These are phyloP conservation scores for Claviceps sorghi DNA, from an alignment of 2,329 filamentous ascomycete genomes.

Conservation along the genomic window DNA sequence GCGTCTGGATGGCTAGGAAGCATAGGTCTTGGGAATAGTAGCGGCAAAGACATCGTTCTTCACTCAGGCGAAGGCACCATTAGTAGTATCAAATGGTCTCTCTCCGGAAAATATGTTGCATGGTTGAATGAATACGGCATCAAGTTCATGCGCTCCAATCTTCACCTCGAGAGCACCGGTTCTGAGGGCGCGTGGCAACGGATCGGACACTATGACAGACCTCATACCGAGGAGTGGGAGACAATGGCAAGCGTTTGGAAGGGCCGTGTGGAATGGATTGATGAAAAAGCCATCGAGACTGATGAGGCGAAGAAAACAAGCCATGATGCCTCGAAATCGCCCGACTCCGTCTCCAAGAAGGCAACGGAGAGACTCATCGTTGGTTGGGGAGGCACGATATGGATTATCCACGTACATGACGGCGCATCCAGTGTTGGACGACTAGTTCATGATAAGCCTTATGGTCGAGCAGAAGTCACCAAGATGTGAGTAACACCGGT, in stretches of 20 bases:
- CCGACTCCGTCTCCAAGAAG: not conserved
- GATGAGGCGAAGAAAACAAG: constrained; percentile 36
- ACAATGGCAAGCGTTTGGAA: constrained; percentile 97
- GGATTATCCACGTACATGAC: constrained; percentile 84
- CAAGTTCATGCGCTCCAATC: constrained; percentile 88
- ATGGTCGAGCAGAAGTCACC: constrained; percentile 75
- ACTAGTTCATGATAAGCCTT: constrained; percentile 52
- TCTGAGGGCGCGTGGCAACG: constrained; percentile 83
- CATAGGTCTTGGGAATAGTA: constrained; percentile 64
- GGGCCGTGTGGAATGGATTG: constrained; percentile 81
- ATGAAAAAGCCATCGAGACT: constrained; percentile 62
- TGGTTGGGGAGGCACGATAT: constrained; percentile 91
- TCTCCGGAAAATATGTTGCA: constrained; percentile 79
- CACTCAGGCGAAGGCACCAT: constrained; percentile 89
- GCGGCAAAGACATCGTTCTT: constrained; percentile 70
- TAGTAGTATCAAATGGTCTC: constrained; percentile 84
- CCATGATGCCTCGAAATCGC: not conserved
- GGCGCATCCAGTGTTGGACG: constrained; percentile 53
- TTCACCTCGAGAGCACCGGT: constrained; percentile 63
- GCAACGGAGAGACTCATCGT: constrained; percentile 67
- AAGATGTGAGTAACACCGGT: constrained; percentile 56
- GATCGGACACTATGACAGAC: constrained; percentile 81
- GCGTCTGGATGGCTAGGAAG: constrained; percentile 85
- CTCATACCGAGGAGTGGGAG: constrained; percentile 77
- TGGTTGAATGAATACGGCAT: constrained; percentile 97